Evolutionary conservation across 225 moss, liverwort and hornwort genomes (phyloP).

Genomic region (Ulota crispa): DNA sequence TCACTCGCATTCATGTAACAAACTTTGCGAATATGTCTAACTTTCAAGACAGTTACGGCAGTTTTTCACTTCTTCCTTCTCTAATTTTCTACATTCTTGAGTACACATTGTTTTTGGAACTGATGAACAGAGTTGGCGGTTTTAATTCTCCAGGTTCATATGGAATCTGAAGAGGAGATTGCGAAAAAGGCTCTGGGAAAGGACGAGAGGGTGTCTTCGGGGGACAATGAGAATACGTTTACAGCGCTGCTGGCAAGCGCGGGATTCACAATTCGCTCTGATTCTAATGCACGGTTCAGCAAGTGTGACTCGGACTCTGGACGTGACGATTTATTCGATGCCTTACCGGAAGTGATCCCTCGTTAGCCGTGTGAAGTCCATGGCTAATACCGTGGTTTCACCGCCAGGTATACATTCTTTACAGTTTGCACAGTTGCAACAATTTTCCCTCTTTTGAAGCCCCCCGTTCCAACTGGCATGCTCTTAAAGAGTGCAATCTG

Average conservation of each 20-base stretch:
- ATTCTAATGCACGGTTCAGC: constrained; percentile 23
- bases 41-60: too few relatives aligned
- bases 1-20: too few relatives aligned
- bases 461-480: neutral
- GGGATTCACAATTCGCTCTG: constrained; percentile 36
- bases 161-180: constrained; percentile 50
- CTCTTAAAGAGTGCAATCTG: neutral
- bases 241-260: constrained; percentile 43
- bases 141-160: constrained; percentile 25
- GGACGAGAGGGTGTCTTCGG: neutral
- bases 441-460: neutral
- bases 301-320: constrained; percentile 32
- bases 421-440: neutral
- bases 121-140: neutral
- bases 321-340: constrained; percentile 13
- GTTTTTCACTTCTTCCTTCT: neutral
- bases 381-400: neutral
- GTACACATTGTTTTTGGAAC: neutral
- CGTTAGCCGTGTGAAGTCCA: constrained; percentile 4
- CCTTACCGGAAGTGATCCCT: neutral
- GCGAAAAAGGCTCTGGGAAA: constrained; percentile 22
- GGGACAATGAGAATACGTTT: constrained; percentile 17
- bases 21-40: too few relatives aligned
- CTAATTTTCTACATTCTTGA: neutral
- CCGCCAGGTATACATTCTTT: neutral